A percentile compares a stretch with the other conserved stretches of the same genome.
Evolutionary conservation across 2,329 filamentous ascomycete genomes (phyloP).

Genomic region (Hypoxylon rubiginosum): DNA sequence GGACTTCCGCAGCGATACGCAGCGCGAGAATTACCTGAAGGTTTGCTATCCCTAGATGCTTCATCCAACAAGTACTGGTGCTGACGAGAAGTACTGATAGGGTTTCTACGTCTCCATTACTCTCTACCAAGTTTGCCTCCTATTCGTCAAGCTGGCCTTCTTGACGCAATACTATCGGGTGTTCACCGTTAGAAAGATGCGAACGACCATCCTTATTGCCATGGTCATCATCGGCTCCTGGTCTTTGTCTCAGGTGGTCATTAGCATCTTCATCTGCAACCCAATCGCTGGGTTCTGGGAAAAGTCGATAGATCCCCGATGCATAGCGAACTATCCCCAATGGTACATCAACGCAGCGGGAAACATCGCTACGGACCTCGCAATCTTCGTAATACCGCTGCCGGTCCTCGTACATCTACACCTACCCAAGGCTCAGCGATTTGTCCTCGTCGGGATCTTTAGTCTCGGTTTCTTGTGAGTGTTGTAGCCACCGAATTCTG

Average conservation of each 20-base stretch:
- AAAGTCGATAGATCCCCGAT: constrained; percentile 45
- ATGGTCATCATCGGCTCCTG: constrained; percentile 53
- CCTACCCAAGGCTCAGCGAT: constrained; percentile 52
- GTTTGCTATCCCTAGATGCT: constrained; percentile 15
- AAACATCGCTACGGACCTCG: constrained; percentile 56
- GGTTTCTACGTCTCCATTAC: constrained; percentile 56
- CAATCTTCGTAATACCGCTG: constrained; percentile 55
- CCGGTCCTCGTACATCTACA: constrained; percentile 53
- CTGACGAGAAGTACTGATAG: constrained; percentile 40
- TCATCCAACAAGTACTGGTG: neutral
- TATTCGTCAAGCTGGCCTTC: constrained; percentile 56
- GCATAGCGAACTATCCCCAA: constrained; percentile 53
- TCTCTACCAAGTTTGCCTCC: constrained; percentile 55
- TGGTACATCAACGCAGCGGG: constrained; percentile 54
- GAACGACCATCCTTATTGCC: constrained; percentile 48
- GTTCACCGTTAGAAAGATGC: constrained; percentile 51
- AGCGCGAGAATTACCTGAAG: constrained; percentile 41
- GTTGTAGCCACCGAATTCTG: neutral
- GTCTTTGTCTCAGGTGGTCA: constrained; percentile 55
- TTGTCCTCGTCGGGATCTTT: constrained; percentile 55
- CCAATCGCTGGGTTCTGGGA: constrained; percentile 56
- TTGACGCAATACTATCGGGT: constrained; percentile 57
- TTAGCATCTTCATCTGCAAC: constrained; percentile 54
- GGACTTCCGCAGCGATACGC: constrained; percentile 33
- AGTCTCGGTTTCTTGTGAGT: constrained; percentile 57